Evolutionary conservation across 257 asterid genomes (phyloP).

Genomic region (Ocimum tenuiflorum): DNA sequence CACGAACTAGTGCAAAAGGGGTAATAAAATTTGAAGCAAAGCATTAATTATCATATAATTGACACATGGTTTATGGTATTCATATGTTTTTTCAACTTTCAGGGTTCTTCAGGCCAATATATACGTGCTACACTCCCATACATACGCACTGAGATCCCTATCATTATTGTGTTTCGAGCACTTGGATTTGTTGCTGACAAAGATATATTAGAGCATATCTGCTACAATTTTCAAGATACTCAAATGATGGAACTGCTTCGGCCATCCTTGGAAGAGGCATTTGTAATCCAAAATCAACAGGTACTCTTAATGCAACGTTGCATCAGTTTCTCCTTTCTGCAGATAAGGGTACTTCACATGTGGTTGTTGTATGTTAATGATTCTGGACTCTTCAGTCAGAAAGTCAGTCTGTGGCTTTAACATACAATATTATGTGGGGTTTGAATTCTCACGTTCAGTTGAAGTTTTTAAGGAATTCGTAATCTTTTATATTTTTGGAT

Average conservation of each 20-base stretch:
- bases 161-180: constrained; percentile 88
- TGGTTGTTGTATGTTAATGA: no score
- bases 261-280: constrained; percentile 96
- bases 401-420: no score
- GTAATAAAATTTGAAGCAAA: constrained; percentile 34
- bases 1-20: constrained; percentile 97
- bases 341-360: no score
- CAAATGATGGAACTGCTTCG: constrained; percentile 97
- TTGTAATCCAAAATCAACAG: constrained; percentile 96
- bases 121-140: constrained; percentile 95
- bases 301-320: constrained; percentile 26
- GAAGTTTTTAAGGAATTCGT: background rate
- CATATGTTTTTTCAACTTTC: constrained; percentile 18
- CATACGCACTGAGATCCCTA: constrained; percentile 91
- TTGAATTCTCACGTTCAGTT: background rate
- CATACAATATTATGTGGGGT: no score
- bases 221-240: constrained; percentile 87
- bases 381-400: background rate
- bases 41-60: background rate
- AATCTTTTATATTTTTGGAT: background rate
- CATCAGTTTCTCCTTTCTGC: constrained; percentile 2
- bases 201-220: constrained; percentile 87
- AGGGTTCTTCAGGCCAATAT: constrained; percentile 98
- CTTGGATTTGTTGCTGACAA: constrained; percentile 96
- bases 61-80: background rate